Evolutionary conservation across 805 yeast species (phyloP), one percentile per base, ranked within the genome.

Genomic region (Myxozyma vanderwaltii): DNA sequence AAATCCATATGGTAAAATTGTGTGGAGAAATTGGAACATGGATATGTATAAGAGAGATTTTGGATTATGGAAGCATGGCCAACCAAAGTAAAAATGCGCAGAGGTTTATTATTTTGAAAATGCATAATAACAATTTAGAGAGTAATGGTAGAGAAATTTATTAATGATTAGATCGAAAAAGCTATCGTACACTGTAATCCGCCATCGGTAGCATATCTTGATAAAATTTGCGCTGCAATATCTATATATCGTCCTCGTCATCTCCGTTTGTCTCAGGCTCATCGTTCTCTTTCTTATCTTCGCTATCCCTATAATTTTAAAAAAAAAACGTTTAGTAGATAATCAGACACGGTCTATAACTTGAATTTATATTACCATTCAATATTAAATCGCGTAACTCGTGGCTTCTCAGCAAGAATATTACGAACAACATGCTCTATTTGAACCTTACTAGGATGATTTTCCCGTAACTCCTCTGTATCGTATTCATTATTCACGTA

Each of bases 401-500:
- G 81, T 44, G 99, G 99, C 76, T 94, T 94, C 72, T 94, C 98
- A 3, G 98, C 98, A 58, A 94, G 78, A 38, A 94, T 88, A 74
- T 92, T 94, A 70, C 99, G 82, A 29, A 89, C 96, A 41, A 94
- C 96, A 21, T 61, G 62, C 7, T 63, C 65, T 50, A 63, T 56
- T 47, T 63, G 66, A 15, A 61, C 65, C 41, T 63, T 63, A 38
- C 53, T 39, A 24, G 66, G 65, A 5, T 63, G 63, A 35, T 63
- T 61, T 70, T 91, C 96, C 58, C 97, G 81, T 68, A 94, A 75
- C 68, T 94, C 98, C 71, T 92, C 98, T 15, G 86, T 79, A 70
- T 92, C 97, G 69, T 94, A 94, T 70, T 94, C 99, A 74, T 94
- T 94, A 75, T 94, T 94, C 59, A 94, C 99, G 70, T 94, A 94